These are phyloP conservation scores for Verticillium tricorpus DNA, from an alignment of 2,329 filamentous ascomycete species.

Conservation along the genomic window DNA sequence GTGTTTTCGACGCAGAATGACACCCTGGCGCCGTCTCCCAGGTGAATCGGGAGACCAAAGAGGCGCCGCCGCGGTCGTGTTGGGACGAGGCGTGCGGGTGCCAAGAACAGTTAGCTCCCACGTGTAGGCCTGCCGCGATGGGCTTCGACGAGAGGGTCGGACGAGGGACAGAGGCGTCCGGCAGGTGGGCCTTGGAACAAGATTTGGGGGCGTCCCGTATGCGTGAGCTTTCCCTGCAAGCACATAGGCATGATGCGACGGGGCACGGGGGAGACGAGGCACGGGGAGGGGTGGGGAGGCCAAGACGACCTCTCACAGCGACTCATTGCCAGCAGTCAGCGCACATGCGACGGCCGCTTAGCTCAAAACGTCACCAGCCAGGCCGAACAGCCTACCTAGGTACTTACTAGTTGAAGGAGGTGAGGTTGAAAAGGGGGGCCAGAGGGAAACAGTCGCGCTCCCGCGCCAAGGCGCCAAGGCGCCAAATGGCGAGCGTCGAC, in stretches of 20 bases:
- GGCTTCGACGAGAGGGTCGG: background rate
- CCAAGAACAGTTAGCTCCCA: background rate
- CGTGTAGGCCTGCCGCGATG: background rate
- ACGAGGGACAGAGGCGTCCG: background rate
- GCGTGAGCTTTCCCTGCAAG: background rate
- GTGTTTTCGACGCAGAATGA: background rate
- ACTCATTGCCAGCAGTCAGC: background rate
- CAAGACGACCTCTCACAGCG: background rate
- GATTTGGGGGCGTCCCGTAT: background rate
- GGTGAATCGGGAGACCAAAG: background rate
- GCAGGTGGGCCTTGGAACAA: background rate
- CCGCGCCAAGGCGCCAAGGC: background rate
- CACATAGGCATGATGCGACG: background rate
- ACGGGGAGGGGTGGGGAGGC: background rate
- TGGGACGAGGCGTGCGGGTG: background rate
- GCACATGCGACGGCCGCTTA: background rate
- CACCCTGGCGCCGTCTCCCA: background rate
- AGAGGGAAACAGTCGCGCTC: background rate
- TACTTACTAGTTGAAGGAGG: background rate
- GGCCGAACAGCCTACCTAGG: background rate
- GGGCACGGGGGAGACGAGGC: background rate
- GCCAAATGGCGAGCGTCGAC: background rate
- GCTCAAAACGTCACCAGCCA: background rate
- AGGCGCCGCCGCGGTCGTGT: background rate
- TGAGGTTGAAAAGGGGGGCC: background rate